Evolutionary conservation across 257 asterid species (phyloP).

Genomic region (Fraxinus cuspidata): DNA sequence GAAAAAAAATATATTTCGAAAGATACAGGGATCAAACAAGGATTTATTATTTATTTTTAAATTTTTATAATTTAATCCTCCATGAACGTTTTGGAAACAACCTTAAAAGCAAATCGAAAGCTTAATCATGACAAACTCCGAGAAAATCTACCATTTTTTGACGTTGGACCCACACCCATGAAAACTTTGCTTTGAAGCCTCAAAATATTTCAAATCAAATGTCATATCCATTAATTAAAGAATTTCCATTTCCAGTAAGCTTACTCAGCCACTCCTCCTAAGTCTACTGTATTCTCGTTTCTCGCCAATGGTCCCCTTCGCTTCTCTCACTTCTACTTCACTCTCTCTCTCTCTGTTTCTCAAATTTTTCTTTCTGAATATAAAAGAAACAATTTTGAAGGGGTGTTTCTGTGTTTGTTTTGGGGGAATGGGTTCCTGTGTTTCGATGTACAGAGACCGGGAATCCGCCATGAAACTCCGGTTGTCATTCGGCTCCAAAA

Average conservation of each 20-base stretch:
- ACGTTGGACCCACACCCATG: background rate
- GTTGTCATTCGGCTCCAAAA: background rate
- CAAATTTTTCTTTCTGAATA: background rate
- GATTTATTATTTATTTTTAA: no score
- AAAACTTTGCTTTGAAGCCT: slow-evolving; percentile 1
- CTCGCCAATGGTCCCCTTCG: background rate
- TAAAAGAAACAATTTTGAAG: background rate
- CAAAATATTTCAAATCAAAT: background rate
- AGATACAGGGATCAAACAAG: no score
- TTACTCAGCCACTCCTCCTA: background rate
- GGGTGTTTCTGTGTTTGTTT: background rate
- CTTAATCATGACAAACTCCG: background rate
- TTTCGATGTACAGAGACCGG: slow-evolving; percentile 1
- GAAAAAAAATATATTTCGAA: no score
- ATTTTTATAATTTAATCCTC: no score
- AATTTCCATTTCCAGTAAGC: background rate
- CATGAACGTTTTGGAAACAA: no score
- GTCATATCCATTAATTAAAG: background rate
- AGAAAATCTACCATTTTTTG: background rate
- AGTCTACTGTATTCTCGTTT: background rate
- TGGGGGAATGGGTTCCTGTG: slow-evolving; percentile 12
- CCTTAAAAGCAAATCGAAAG: no score
- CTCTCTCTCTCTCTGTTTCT: background rate
- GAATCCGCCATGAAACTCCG: slow-evolving; percentile 1
- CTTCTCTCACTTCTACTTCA: slow-evolving; percentile 4